Evolutionary conservation across 164 flowering plant genomes (phyloP), one percentile per base, ranked within the genome.

Genomic region (Stephania yunnanensis): DNA sequence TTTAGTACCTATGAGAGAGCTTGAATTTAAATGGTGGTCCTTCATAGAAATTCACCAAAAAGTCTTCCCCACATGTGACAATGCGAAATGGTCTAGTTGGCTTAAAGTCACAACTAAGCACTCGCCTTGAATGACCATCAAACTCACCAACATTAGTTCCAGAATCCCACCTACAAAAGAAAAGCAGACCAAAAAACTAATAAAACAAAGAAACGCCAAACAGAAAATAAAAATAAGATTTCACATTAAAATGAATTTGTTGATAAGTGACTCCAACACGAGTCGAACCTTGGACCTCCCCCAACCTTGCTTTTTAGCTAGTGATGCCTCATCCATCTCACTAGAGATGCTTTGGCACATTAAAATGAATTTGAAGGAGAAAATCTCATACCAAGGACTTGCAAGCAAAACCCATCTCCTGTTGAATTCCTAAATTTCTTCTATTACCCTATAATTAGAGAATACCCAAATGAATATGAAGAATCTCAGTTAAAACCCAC

Each of bases 1-100:
- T 73, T 22, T 70, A 79, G 71, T 80, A 93, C 99, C 99, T 92
- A 78, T 84, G 91, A 73, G 99, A 95, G 22, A 76, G 83, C 90
- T 95, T 95, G 86, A 95, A 95, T 80, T 86, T 95, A 81, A 95
- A 95, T n/a, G 99, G 99, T 7, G 98, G 98, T 13, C 99, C 98
- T 86, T 95, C 99, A 76, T 95, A 95, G 75, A 92, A 93, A 74
- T 95, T 95, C 73, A 92, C 97, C 86, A 93, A 79, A 77, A 90
- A 95, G 81, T 95, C 99, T 82, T 95, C 99, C 25, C 98, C 99
- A 81, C 99, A 95, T 3, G 98, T 91, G 22, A 86, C 97, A 75
- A 95, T 92, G 15, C 99, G 97, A 78, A 88, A 95, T 11, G 99
- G 99, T 74, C 99, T 88, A 25, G 98, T 90, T 63, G 97, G 97